Evolutionary conservation across 2,329 filamentous ascomycete species (phyloP), one percentile per base, ranked within the genome.

Genomic region (Amylocarpus encephaloides): DNA sequence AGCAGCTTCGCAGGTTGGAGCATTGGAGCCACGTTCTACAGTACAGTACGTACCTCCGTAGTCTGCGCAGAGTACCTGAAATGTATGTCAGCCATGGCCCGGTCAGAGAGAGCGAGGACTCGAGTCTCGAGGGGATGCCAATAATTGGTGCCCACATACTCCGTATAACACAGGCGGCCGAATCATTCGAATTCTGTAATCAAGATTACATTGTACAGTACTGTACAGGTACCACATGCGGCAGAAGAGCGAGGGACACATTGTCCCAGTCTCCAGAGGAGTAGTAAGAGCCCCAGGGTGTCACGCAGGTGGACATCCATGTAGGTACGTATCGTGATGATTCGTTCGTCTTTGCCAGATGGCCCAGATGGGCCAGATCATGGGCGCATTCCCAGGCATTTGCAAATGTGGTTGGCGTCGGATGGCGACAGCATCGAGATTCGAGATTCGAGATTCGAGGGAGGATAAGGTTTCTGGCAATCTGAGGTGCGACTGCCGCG

Each of bases 331-430:
- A 26, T 26, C 22, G 22, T 15, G 7, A 19, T 6, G 19, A 6
- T 19, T 18, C 12, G 16, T n/a, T 22, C 6, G 12, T 5, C 18
- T 32, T 32, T n/a, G 5, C 19, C 15, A 39, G 46, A 36, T 40
- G n/a, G n/a, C n/a, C n/a, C n/a, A n/a, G n/a, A n/a, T n/a, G n/a
- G n/a, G n/a, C n/a, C n/a, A n/a, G n/a, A n/a, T n/a, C n/a, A n/a
- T n/a, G n/a, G n/a, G n/a, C n/a, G n/a, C n/a, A n/a, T n/a, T n/a
- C n/a, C n/a, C n/a, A n/a, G n/a, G n/a, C 46, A 16, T 47, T 40
- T 18, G 51, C 49, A 29, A 46, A 50, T 48, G 19, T 47, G 13
- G 33, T 26, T 43, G 50, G 50, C 41, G 49, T 46, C 39, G 43
- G 49, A 47, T 47, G 49, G 44, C 46, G 49, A 36, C 12, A 40